Conservation (phyloP, 495 filamentous ascomycete species). For the Hypoxylon lenormandii region DNA sequence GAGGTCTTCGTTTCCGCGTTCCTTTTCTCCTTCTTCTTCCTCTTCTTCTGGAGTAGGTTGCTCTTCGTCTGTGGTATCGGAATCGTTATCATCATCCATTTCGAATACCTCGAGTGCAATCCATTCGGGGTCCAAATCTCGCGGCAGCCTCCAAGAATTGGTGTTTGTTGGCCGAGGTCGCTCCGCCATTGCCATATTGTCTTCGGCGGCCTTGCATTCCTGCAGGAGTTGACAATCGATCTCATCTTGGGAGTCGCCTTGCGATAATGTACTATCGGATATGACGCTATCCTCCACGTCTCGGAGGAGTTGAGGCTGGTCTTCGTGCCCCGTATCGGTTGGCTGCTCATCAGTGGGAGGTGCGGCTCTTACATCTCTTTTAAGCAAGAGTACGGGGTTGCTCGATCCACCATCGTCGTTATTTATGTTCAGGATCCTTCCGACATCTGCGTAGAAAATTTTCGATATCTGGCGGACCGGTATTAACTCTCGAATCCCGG, state of each 20-base stretch:
- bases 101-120: conserved; percentile 90
- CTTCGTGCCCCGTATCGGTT: background rate
- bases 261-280: conserved; percentile 23
- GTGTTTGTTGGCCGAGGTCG: background rate
- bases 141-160: conserved; percentile 75
- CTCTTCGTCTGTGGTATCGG: conserved; percentile 48
- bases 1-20: conserved; percentile 25
- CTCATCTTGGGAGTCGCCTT: conserved; percentile 66
- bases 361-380: conserved; percentile 80
- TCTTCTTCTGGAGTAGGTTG: conserved; percentile 48
- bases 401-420: conserved; percentile 78
- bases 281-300: conserved; percentile 21
- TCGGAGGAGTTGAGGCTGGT: conserved; percentile 24
- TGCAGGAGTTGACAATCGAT: conserved; percentile 75
- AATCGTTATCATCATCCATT: conserved; percentile 65
- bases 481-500: conserved; percentile 84
- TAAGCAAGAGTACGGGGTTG: conserved; percentile 87
- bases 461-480: conserved; percentile 93
- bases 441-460: conserved; percentile 97
- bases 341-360: conserved; percentile 66
- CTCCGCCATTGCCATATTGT: conserved; percentile 1
- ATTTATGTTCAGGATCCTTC: conserved; percentile 90
- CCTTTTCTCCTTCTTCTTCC: conserved; percentile 41
- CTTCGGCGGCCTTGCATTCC: conserved; percentile 50
- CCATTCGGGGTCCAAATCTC: conserved; percentile 91